Evolutionary conservation across 441 rosid genomes (phyloP).

Genomic region (Populus hybrid): DNA sequence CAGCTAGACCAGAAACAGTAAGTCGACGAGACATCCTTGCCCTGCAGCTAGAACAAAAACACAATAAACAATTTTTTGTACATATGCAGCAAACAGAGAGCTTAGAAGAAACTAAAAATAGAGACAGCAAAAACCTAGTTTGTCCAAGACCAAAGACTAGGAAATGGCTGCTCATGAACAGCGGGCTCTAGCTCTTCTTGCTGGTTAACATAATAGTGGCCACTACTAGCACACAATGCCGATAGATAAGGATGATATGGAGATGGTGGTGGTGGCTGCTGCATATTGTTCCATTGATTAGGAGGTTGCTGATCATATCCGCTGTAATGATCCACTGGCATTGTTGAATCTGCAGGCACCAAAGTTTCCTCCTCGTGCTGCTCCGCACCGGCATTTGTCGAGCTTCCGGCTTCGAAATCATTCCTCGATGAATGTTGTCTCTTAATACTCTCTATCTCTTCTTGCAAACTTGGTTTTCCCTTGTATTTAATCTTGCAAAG

Average conservation of each 20-base stretch:
- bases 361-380: background rate
- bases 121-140: background rate
- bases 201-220: background rate
- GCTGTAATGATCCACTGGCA: background rate
- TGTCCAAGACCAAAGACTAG: constrained; percentile 28
- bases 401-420: background rate
- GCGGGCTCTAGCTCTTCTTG: background rate
- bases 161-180: constrained; percentile 5
- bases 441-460: constrained; percentile 24
- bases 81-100: background rate
- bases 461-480: constrained; percentile 20
- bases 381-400: background rate
- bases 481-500: constrained; percentile 29
- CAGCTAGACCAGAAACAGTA: background rate
- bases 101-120: background rate
- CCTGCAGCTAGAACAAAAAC: background rate
- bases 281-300: background rate
- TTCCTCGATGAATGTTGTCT: background rate
- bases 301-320: background rate
- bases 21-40: background rate
- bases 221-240: background rate
- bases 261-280: background rate
- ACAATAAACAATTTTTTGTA: background rate
- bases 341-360: background rate
- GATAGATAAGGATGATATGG: background rate